These are phyloP conservation scores for Balamuthia mandrillaris DNA, from an alignment of 208 protist genomes.

Conservation along the genomic window DNA sequence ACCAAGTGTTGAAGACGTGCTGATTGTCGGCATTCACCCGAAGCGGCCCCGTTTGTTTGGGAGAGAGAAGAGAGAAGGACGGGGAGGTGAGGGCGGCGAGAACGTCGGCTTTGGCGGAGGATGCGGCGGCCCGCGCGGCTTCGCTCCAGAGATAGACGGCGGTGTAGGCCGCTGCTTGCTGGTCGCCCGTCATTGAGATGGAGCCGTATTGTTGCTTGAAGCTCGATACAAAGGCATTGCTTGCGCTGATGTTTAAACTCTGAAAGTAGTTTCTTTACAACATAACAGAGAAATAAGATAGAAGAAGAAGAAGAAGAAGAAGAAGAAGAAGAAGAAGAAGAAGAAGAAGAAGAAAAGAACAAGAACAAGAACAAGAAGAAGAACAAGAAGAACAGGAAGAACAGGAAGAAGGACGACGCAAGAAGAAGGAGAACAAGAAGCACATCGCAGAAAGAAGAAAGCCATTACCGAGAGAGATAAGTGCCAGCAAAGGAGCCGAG, in stretches of 20 bases:
- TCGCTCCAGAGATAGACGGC: background rate
- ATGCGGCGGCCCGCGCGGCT: background rate
- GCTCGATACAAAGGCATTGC: background rate
- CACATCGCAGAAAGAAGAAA: too few species aligned
- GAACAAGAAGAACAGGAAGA: too few species aligned
- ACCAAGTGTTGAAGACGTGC: constrained; percentile 22
- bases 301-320: too few species aligned
- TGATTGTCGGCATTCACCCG: background rate
- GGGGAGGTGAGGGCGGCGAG: background rate
- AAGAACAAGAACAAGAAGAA: too few species aligned
- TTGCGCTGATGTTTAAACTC: background rate
- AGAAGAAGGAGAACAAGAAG: too few species aligned
- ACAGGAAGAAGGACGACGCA: too few species aligned
- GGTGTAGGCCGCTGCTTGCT: background rate
- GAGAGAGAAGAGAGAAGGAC: background rate
- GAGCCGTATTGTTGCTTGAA: constrained; percentile 2
- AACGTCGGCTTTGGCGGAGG: background rate
- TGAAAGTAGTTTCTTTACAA: constrained; percentile 14
- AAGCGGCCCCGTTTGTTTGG: background rate
- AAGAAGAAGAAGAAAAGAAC: too few species aligned
- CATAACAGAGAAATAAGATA: too few species aligned
- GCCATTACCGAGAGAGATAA: too few species aligned
- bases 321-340: too few species aligned
- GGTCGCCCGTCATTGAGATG: background rate
- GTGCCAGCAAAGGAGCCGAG: background rate